Conservation (phyloP, 352 stramenopile genomes). For the Aphanomyces cochlioides region DNA sequence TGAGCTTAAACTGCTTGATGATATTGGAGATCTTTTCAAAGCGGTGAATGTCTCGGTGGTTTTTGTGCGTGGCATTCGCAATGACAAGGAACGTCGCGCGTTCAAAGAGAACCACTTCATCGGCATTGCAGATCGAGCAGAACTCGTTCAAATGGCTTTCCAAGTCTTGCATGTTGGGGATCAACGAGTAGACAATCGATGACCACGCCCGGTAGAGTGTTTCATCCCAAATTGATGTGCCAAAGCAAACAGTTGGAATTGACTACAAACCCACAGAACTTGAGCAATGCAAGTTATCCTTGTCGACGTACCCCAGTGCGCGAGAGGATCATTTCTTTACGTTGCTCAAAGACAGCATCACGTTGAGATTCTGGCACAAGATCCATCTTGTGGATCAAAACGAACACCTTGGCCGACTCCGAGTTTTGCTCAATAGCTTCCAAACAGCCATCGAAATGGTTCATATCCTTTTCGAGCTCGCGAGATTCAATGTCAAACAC, state of each 20-base stretch:
- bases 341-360: constrained; percentile 92
- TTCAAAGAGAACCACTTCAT: constrained; percentile 98
- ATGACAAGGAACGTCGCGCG: constrained; percentile 99
- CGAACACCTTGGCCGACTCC: constrained; percentile 98
- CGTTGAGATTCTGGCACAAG: constrained; percentile 88
- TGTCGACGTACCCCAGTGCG: constrained; percentile 51
- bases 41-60: constrained; percentile 94
- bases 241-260: constrained; percentile 90
- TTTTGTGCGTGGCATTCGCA: constrained; percentile 88
- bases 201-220: constrained; percentile 99
- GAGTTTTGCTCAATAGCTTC: constrained; percentile 98
- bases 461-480: constrained; percentile 94
- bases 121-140: constrained; percentile 94
- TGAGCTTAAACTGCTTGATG: constrained; percentile 99
- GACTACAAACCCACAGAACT: constrained; percentile 41
- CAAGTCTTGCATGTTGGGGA: constrained; percentile 97
- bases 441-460: constrained; percentile 96
- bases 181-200: constrained; percentile 98
- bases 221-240: constrained; percentile 99
- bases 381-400: constrained; percentile 99
- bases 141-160: constrained; percentile 96
- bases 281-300: constrained; percentile 35
- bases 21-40: constrained; percentile 99
- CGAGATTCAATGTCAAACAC: constrained; percentile 98
- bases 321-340: constrained; percentile 91